Evolutionary conservation across 176 grass and related monocot genomes (phyloP).

Genomic region (Raddia guianensis): DNA sequence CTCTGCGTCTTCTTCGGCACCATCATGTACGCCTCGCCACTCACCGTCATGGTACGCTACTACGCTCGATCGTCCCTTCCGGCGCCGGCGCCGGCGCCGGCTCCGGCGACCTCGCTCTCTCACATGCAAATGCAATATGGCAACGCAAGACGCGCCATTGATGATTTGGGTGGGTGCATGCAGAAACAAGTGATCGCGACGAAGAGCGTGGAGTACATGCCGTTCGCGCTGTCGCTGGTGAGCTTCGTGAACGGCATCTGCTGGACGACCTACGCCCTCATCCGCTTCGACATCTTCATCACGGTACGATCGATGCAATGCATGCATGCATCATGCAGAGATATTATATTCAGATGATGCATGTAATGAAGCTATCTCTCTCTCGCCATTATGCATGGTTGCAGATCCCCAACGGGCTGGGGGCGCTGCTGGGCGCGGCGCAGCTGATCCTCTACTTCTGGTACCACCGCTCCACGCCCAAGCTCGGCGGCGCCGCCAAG

Average conservation of each 20-base stretch:
- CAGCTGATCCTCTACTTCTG: conserved; percentile 68
- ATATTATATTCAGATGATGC: no score
- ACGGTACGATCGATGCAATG: conserved; percentile 11
- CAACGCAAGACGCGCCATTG: no score
- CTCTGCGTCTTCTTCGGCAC: conserved; percentile 72
- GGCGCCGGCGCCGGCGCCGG: no score
- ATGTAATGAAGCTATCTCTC: no score
- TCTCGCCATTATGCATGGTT: background rate
- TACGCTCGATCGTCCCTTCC: no score
- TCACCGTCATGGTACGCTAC: conserved; percentile 69
- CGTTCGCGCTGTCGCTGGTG: conserved; percentile 51
- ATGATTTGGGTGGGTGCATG: background rate
- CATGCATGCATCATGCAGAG: no score
- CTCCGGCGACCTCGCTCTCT: no score
- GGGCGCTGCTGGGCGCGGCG: conserved; percentile 36
- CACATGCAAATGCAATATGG: no score
- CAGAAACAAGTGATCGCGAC: conserved; percentile 32
- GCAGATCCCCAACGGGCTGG: conserved; percentile 70
- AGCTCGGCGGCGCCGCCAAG: background rate
- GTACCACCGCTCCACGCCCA: conserved; percentile 50
- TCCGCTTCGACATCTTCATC: conserved; percentile 64
- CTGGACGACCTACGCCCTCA: conserved; percentile 73
- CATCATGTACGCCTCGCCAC: conserved; percentile 67
- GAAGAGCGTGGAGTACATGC: conserved; percentile 83
- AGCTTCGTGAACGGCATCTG: conserved; percentile 65